Evolutionary conservation across 2,329 filamentous ascomycete genomes (phyloP).

Genomic region (Ceratocystis eucalypticola): DNA sequence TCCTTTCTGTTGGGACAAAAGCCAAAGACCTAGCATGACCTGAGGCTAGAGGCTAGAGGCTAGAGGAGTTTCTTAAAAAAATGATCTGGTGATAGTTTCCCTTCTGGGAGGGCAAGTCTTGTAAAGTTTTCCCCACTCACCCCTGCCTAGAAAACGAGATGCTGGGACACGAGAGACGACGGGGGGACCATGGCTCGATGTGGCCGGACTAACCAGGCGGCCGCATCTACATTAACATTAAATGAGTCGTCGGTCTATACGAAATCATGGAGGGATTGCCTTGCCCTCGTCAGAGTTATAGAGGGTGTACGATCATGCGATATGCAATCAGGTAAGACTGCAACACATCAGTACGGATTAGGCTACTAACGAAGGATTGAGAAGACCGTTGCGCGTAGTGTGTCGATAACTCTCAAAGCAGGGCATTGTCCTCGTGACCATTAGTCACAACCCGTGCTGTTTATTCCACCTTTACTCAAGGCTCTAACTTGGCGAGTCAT

Average conservation of each 20-base stretch:
- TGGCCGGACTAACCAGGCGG: not conserved
- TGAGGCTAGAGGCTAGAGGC: not conserved
- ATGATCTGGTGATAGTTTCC: not conserved
- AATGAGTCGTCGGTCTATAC: not conserved
- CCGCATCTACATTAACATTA: not conserved
- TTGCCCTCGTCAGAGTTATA: not conserved
- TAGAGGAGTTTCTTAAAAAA: too few species aligned
- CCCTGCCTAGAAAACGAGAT: not conserved
- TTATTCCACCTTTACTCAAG: too few species aligned
- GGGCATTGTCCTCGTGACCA: too few species aligned
- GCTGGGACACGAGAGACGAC: not conserved
- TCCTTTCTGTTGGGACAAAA: slow-evolving; percentile 2
- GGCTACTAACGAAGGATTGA: not conserved
- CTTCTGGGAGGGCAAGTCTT: not conserved
- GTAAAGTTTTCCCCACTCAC: too few species aligned
- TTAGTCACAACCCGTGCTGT: too few species aligned
- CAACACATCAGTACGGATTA: not conserved
- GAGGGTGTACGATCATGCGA: not conserved
- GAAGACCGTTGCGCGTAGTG: too few species aligned
- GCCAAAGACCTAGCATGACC: not conserved
- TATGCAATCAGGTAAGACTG: not conserved
- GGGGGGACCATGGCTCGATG: not conserved
- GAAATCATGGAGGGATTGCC: not conserved
- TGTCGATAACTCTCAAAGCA: too few species aligned
- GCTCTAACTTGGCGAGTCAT: not conserved